Base-by-base conservation (phyloP, 768 basidiomycete genomes). In the Exsudoporus frostii region DNA sequence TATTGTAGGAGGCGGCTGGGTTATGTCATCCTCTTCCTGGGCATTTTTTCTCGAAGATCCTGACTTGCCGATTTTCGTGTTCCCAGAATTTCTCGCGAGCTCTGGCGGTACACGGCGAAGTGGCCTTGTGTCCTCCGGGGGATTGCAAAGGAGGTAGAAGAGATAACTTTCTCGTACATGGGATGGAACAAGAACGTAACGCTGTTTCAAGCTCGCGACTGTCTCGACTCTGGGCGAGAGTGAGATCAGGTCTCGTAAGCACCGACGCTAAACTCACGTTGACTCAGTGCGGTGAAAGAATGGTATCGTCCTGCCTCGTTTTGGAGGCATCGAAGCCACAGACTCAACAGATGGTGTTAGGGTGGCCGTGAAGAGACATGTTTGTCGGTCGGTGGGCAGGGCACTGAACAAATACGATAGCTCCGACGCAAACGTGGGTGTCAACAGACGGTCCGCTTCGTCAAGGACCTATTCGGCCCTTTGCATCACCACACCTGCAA, bases 281-380 rank as follows among this genome's bases (percentile, higher is more conserved):
- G 87, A 83, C 15, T 74, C 76, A 71, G 90, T 90, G 36, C 89
- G 77, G 69, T 97, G 86, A 24, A 97, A 78, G 64, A 95, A 96
- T 1, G 93, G 92, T 56, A 81, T 84, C 64, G 86, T 79, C 71
- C 96, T 98, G 5, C 95, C 96, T 0, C 80, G 76, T 58, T 82
- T 79, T 3, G 94, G 92, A 7, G 84, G 72, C 19, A 86, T 84
- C 34, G 79, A 76, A 7, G 86, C 88, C 20, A 98, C 66, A 8
- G 79, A 76, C 62, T 95, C 90, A 52, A 99, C 91, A 0, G 92
- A 82, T 7, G 86, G 80, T 5, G 93, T 95, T 55, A 96, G 74
- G 1, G 97, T 99, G 1, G 97, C 97, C 0, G 97, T 99, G 72
- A 98, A 98, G 38, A 99, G 79, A 62, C 93, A 91, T 0, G 96